Evolutionary conservation across 139 green algal species (phyloP).

Genomic region (Eudorina sp.): DNA sequence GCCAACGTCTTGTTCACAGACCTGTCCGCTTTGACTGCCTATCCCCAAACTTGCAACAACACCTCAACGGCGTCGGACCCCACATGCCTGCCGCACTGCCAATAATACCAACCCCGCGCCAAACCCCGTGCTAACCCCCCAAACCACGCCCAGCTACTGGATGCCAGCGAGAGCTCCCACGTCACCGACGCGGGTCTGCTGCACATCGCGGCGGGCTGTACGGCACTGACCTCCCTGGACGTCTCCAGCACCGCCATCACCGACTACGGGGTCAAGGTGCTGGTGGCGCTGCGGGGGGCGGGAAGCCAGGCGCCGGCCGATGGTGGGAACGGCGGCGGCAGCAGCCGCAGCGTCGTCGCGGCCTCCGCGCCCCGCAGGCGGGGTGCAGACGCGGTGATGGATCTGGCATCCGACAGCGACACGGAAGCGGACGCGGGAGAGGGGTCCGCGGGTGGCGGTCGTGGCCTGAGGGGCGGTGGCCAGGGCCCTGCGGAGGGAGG

Average conservation of each 20-base stretch:
- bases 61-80: no score
- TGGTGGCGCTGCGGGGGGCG: neutral
- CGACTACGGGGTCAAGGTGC: conserved; percentile 1
- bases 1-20: no score
- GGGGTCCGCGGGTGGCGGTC: neutral
- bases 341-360: neutral
- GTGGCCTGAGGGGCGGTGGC: neutral
- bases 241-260: neutral
- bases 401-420: neutral
- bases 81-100: no score
- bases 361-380: neutral
- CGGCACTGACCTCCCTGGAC: conserved; percentile 26
- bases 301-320: neutral
- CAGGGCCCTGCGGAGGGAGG: no score
- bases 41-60: no score
- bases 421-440: neutral
- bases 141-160: conserved; percentile 3
- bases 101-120: no score
- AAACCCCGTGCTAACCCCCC: no score
- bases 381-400: neutral
- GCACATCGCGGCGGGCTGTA: neutral
- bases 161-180: conserved; percentile 28
- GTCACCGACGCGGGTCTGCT: conserved; percentile 33
- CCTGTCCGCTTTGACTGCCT: no score
- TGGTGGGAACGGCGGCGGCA: no score